Percentiles rank a stretch among this genome's conserved stretches.
Evolutionary conservation across 1,284 basidiomycete genomes (phyloP).

Genomic region (Papiliotrema terrestris): DNA sequence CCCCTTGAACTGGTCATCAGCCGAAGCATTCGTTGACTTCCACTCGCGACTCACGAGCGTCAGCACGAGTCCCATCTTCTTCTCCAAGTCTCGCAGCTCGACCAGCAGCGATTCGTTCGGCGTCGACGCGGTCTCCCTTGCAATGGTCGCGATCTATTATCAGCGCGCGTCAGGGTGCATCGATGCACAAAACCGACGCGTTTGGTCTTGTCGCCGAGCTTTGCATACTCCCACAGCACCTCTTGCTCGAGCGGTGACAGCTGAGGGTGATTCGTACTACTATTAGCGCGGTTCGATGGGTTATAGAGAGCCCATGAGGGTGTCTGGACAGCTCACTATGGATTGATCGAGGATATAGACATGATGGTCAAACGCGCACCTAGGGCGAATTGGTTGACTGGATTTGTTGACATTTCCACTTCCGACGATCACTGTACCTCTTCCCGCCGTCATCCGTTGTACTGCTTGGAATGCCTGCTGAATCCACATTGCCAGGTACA

Average conservation of each 20-base stretch:
- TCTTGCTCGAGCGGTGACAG: constrained; percentile 62
- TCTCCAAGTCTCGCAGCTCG: constrained; percentile 76
- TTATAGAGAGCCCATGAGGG: background rate
- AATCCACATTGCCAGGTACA: background rate
- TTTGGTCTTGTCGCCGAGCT: constrained; percentile 66
- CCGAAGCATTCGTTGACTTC: background rate
- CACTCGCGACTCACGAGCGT: constrained; percentile 62
- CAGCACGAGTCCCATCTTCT: constrained; percentile 90
- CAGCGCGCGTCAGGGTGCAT: background rate
- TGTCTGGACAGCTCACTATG: constrained; percentile 16
- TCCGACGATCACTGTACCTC: background rate
- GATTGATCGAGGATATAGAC: constrained; percentile 17
- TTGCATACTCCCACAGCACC: constrained; percentile 75
- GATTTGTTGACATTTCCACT: constrained; percentile 4
- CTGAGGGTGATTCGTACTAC: constrained; percentile 54
- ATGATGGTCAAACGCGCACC: constrained; percentile 4
- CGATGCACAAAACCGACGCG: constrained; percentile 52
- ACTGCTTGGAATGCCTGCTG: background rate
- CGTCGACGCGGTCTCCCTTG: constrained; percentile 53
- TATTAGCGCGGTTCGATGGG: background rate
- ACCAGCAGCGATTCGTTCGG: constrained; percentile 73
- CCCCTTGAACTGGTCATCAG: constrained; percentile 70
- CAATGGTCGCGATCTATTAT: constrained; percentile 46
- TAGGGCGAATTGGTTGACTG: background rate
- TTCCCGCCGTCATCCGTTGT: background rate